These are phyloP conservation scores for Aspergillus alliaceus DNA, from an alignment of 2,329 filamentous ascomycete species.

Conservation along the genomic window DNA sequence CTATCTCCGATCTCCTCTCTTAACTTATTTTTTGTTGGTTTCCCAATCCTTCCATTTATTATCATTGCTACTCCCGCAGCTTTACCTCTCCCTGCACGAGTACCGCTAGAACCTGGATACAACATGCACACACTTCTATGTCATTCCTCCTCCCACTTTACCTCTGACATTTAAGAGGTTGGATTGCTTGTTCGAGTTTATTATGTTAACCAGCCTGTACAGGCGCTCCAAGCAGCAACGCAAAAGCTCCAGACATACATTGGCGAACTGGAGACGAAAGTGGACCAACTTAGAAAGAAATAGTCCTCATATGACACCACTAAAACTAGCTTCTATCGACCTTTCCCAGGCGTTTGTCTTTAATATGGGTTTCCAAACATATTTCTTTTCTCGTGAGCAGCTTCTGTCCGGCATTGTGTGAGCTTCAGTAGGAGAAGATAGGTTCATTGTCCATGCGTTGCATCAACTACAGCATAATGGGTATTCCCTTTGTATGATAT, in stretches of 20 bases:
- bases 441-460: neutral
- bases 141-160: no score
- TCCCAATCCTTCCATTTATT: neutral
- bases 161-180: no score
- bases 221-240: slow-evolving; percentile 86
- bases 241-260: slow-evolving; percentile 84
- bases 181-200: neutral
- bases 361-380: neutral
- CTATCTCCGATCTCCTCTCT: neutral
- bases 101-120: no score
- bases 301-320: slow-evolving; percentile 39
- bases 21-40: neutral
- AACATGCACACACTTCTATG: no score
- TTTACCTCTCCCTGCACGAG: neutral
- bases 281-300: slow-evolving; percentile 68
- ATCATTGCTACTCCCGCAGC: neutral
- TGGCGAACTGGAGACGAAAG: slow-evolving; percentile 75
- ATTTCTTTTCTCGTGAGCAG: neutral
- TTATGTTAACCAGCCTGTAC: neutral
- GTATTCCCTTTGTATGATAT: neutral
- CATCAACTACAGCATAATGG: neutral
- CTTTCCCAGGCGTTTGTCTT: slow-evolving; percentile 11
- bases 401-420: neutral
- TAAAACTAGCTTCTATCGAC: neutral
- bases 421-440: neutral